Conservation (phyloP, 1,139 yeast species). For the Meyerozyma guilliermondii region DNA sequence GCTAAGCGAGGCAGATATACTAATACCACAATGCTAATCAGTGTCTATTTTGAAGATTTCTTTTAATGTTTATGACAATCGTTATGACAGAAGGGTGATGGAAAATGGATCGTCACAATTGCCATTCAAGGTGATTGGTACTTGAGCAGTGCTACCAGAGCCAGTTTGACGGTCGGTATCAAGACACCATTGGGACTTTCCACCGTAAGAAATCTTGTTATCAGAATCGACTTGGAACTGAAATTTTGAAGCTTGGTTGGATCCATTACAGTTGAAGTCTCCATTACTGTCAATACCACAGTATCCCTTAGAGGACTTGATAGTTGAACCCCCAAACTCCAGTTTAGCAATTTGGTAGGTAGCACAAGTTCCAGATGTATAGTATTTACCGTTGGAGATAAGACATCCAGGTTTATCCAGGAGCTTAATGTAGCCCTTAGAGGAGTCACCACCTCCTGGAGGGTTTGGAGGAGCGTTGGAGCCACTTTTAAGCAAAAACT, state of each 20-base stretch:
- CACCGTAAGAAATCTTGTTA: constrained; percentile 56
- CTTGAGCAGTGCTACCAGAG: constrained; percentile 50
- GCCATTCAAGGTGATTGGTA: constrained; percentile 47
- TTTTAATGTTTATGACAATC: background rate
- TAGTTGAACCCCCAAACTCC: constrained; percentile 66
- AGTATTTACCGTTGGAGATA: constrained; percentile 84
- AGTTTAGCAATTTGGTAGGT: constrained; percentile 50
- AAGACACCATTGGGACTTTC: constrained; percentile 56
- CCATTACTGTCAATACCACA: constrained; percentile 51
- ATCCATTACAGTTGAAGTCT: constrained; percentile 29
- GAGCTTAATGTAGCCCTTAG: constrained; percentile 43
- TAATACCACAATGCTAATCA: too few relatives aligned
- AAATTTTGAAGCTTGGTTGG: constrained; percentile 29
- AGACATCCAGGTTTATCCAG: constrained; percentile 66
- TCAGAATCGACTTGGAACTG: constrained; percentile 51
- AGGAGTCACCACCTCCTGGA: constrained; percentile 24
- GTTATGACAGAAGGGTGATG: background rate
- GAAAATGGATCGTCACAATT: constrained; percentile 38
- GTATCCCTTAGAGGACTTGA: constrained; percentile 65
- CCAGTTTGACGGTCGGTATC: constrained; percentile 36
- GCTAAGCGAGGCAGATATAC: too few relatives aligned
- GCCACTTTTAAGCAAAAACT: constrained; percentile 68
- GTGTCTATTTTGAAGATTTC: background rate
- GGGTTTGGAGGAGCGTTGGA: constrained; percentile 30
- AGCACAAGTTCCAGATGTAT: constrained; percentile 81